Evolutionary conservation across 2,329 filamentous ascomycete species (phyloP).

Genomic region (Arthrobotrys entomopaga): DNA sequence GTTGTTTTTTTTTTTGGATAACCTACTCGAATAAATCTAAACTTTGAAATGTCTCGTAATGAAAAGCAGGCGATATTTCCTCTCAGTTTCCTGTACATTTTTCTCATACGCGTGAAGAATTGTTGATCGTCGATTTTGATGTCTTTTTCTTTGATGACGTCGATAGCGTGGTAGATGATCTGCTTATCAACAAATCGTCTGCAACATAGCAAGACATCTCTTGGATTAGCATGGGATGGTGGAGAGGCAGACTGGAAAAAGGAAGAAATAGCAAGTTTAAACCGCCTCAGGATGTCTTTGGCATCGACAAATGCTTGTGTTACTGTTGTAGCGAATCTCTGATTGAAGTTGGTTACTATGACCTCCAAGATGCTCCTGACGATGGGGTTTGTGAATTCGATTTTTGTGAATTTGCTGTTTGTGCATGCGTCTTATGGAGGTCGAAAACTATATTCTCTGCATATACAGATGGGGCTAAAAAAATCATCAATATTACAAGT

Average conservation of each 20-base stretch:
- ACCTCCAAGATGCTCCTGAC: too few relatives aligned
- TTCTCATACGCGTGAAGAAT: constrained; percentile 17
- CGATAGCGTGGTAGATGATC: constrained; percentile 5
- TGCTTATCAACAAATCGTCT: constrained; percentile 19
- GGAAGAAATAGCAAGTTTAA: background rate
- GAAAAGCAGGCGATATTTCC: constrained; percentile 16
- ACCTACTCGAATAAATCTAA: constrained; percentile 26
- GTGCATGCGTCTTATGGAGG: too few relatives aligned
- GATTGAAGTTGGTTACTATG: too few relatives aligned
- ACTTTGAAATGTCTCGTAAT: constrained; percentile 18
- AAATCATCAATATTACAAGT: too few relatives aligned
- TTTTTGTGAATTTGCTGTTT: too few relatives aligned
- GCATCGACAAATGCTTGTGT: too few relatives aligned
- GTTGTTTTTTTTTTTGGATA: background rate
- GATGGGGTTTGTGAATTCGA: too few relatives aligned
- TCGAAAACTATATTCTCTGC: too few relatives aligned
- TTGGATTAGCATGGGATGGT: background rate
- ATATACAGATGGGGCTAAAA: too few relatives aligned
- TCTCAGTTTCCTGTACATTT: constrained; percentile 5
- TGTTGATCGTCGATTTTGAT: constrained; percentile 9
- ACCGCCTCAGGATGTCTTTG: too few relatives aligned
- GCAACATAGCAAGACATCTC: constrained; percentile 22
- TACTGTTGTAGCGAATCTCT: too few relatives aligned
- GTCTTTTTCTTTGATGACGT: too few relatives aligned
- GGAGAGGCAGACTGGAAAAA: background rate